Base-by-base conservation (phyloP, 2,329 filamentous ascomycete species). In the Diplodia corticola region DNA sequence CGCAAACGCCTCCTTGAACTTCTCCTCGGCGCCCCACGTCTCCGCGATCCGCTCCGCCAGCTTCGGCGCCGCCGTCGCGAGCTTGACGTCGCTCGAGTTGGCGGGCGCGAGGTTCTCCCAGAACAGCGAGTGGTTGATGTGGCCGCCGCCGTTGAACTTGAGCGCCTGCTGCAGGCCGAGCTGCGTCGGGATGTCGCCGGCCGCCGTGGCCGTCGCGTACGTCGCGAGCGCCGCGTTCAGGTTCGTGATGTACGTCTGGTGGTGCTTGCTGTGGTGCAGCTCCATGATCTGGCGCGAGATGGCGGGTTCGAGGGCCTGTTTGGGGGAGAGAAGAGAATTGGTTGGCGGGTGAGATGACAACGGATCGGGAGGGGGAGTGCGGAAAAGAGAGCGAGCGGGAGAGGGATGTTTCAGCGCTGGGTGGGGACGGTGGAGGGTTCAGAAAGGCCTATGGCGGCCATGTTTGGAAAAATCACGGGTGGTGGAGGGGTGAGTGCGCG, bases 41-140 rank as follows among this genome's bases (percentile, higher is more conserved):
- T 81, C 79, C 59, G 81, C 78, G 70, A 96, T 89, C 9, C 88
- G 88, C 0, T 82, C 81, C 9, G 82, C 71, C 5, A 96, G 82
- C 22, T 81, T 80, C 0, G 89, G 87, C 0, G 80, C 79, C 0
- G 87, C 86, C 33, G 75, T 69, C 4, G 83, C 79, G 3, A 84
- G 77, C 54, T 86, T 81, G 1, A 90, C 84, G 7, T 88, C 86
- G 0, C 82, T 69, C 2, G 84, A 87, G 20, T 80, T 82, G 0
- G 87, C 79, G 0, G 91, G 90, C 0, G 86, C 79, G 20, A 96
- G 84, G 78, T 92, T 93, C 80, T 91, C 88, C 93, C 93, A 97
- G 84, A 97, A 97, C 40, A 97, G 87, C 0, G 88, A 89, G 83
- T 97, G 93, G 82, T 97, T 97, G 80, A 96, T 89, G 82, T 97